Conservation (phyloP, 1,139 yeast genomes). For the Geotrichum australiense region DNA sequence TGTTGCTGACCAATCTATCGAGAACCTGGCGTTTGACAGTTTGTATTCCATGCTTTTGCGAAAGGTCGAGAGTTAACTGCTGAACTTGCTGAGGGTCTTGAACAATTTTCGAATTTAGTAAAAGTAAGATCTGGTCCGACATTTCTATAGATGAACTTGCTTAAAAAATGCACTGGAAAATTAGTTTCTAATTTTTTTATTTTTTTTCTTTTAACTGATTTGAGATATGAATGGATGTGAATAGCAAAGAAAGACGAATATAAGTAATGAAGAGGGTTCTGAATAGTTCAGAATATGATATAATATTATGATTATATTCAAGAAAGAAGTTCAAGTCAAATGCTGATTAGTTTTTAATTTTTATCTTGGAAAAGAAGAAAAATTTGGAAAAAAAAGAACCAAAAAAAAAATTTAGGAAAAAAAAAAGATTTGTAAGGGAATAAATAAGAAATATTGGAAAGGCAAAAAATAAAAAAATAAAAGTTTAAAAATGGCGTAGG, state of each 20-base stretch:
- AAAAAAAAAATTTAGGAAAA: no score
- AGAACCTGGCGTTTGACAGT: constrained; percentile 51
- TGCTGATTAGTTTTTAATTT: no score
- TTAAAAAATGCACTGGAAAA: no score
- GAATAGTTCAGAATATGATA: no score
- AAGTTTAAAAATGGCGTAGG: no score
- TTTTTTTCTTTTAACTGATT: not conserved
- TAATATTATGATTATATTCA: no score
- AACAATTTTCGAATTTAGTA: constrained; percentile 13
- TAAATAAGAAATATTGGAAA: no score
- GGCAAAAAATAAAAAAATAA: no score
- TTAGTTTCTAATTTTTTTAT: not conserved
- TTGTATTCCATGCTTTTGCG: not conserved
- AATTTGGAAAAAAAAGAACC: no score
- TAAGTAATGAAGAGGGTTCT: not conserved
- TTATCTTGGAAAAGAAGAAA: no score
- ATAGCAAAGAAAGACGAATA: not conserved
- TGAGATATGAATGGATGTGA: not conserved
- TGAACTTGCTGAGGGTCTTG: constrained; percentile 14
- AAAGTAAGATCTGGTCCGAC: constrained; percentile 1
- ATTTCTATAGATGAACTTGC: constrained; percentile 22
- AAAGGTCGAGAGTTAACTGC: constrained; percentile 11
- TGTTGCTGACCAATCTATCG: constrained; percentile 57
- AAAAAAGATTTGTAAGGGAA: no score
- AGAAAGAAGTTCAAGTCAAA: no score